phyloP scores from a whole-genome alignment of 331 rosid genomes.

The Dryas integrifolia region DNA sequence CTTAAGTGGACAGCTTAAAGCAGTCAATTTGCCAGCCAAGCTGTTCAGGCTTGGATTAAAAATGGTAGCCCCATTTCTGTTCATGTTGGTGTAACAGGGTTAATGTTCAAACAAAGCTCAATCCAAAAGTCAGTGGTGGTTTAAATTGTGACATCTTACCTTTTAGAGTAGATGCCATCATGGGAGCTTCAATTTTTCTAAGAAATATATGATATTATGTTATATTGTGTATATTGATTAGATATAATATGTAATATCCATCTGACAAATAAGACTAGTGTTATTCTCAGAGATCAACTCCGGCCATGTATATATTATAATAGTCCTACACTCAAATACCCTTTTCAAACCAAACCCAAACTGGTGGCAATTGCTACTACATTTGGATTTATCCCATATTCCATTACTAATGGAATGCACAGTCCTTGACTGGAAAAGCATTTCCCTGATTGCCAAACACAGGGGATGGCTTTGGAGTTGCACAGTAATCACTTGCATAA shows the following conservation, averaged over 20 bases:
- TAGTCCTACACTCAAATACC: too few relatives aligned
- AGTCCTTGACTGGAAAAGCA: constrained; percentile 19
- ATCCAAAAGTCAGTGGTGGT: background rate
- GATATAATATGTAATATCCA: too few relatives aligned
- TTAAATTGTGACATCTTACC: constrained; percentile 2
- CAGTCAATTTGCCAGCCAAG: background rate
- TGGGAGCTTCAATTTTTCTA: too few relatives aligned
- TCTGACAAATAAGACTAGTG: too few relatives aligned
- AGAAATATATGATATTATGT: too few relatives aligned
- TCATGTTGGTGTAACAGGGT: background rate
- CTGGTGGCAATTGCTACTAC: background rate
- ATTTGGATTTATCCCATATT: background rate
- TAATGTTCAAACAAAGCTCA: background rate
- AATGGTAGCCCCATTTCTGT: background rate
- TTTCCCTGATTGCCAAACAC: constrained; percentile 26
- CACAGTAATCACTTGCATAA: background rate
- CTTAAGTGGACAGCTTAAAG: background rate
- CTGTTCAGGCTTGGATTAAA: constrained; percentile 1
- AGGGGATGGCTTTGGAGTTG: constrained; percentile 2
- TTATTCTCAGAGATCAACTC: too few relatives aligned
- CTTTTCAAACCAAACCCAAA: background rate
- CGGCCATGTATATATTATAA: too few relatives aligned
- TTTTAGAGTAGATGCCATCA: constrained; percentile 1
- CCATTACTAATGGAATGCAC: background rate
- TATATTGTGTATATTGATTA: too few relatives aligned